Base-by-base conservation (phyloP, 139 green algal species). In the Volvox africanus region DNA sequence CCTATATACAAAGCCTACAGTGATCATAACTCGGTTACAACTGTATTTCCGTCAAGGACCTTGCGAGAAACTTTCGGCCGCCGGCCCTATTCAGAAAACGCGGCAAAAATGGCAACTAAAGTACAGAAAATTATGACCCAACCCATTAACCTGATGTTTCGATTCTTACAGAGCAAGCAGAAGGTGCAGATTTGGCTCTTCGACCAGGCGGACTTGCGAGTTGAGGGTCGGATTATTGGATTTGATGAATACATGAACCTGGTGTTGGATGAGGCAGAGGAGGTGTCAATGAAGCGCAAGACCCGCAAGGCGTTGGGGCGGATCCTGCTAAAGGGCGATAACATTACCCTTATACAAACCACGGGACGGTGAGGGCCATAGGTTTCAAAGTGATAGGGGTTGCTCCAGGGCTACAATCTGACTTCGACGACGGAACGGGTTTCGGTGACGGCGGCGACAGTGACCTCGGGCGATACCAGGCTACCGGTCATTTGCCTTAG, bases 191-290 rank as follows among this genome's bases (percentile, higher is more conserved):
- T 99, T 61, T 99, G 98, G 98, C 94, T 99, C 30, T 99, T 96
- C 87, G 98, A 99, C 67, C 97, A 99, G 87, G 96, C 90, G 20
- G 98, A 99, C 93, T 80, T 99, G 67, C 91, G 97, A 0, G 97
- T 99, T 26, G 98, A 99, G 90, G 98, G 98, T 1, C 94, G 95
- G n/a, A 99, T 99, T 93, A 98, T 99, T 85, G 98, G 98, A 0
- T 99, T 99, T 88, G 98, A 99, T 92, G 98, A 99, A 94, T 99
- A 99, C 96, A 99, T 99, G 98, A 99, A 99, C 92, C 93, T 99
- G 37, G 98, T 99, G 83, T 93, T 99, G 75, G 98, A 99, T 71
- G 98, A 99, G 69, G 98, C 98, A 19, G 98, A 99, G 88, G 98
- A 99, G 95, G 95, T 99, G 14, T 99, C 96, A 12, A 76, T 98